phyloP scores from a whole-genome alignment of 495 filamentous ascomycete species.

The Lophiotrema nucula region DNA sequence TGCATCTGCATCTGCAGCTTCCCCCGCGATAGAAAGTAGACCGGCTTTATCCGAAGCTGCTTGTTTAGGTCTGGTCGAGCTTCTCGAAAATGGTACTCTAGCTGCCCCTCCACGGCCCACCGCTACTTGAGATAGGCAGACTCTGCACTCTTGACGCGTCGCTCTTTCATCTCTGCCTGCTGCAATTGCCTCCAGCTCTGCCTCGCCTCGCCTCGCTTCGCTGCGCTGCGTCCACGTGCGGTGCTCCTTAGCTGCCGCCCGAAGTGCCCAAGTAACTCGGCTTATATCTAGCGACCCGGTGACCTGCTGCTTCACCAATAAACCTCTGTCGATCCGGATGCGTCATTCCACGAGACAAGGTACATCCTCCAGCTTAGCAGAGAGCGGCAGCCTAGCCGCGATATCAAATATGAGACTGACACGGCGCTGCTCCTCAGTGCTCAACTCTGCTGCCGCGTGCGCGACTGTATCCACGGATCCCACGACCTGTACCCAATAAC shows the following conservation, averaged over 20 bases:
- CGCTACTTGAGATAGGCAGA: conserved; percentile 10
- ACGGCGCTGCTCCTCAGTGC: conserved; percentile 1
- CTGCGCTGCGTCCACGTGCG: not conserved
- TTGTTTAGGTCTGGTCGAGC: too few species aligned
- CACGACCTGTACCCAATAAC: conserved; percentile 1
- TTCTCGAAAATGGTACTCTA: too few species aligned
- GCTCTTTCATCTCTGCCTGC: not conserved
- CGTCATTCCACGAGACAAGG: conserved; percentile 14
- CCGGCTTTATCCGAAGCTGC: conserved; percentile 12
- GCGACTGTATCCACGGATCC: conserved; percentile 2
- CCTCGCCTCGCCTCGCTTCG: not conserved
- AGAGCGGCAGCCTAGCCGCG: conserved; percentile 15
- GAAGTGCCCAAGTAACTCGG: not conserved
- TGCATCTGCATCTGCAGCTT: too few species aligned
- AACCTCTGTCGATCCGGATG: conserved; percentile 15
- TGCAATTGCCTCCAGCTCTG: not conserved
- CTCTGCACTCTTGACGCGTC: not conserved
- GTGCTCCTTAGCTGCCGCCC: not conserved
- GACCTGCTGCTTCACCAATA: conserved; percentile 15
- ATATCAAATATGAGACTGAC: conserved; percentile 9
- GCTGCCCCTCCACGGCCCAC: conserved; percentile 5
- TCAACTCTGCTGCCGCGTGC: conserved; percentile 17
- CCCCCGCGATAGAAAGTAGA: too few species aligned
- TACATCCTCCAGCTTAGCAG: not conserved
- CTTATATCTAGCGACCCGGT: conserved; percentile 12